Evolutionary conservation across 495 filamentous ascomycete species (phyloP).

Genomic region (Penicillium pulvis): DNA sequence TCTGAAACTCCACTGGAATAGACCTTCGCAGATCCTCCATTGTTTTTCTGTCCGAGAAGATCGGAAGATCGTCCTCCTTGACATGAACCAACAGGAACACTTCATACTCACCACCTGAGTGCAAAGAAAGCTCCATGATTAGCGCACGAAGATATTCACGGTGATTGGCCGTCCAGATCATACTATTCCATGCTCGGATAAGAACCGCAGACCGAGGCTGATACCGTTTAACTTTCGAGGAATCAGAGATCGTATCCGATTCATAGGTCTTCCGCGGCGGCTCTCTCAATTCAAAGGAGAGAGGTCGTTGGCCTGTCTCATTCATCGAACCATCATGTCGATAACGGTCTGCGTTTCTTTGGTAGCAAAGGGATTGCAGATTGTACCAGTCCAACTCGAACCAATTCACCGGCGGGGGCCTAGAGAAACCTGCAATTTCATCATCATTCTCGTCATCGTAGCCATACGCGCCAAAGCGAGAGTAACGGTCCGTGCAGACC

Average conservation of each 20-base stretch:
- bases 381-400: conserved; percentile 67
- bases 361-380: conserved; percentile 64
- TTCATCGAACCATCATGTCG: conserved; percentile 6
- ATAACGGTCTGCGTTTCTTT: conserved; percentile 64
- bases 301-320: conserved; percentile 14
- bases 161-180: conserved; percentile 70
- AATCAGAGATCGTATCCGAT: neutral
- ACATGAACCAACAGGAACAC: conserved; percentile 76
- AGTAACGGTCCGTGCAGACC: conserved; percentile 57
- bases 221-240: conserved; percentile 10
- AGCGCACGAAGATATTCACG: conserved; percentile 70
- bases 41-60: conserved; percentile 52
- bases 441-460: conserved; percentile 37
- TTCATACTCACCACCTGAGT: conserved; percentile 75
- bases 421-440: conserved; percentile 21
- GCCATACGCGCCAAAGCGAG: conserved; percentile 56
- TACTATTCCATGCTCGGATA: conserved; percentile 67
- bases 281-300: conserved; percentile 23
- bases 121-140: conserved; percentile 70
- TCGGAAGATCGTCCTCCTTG: conserved; percentile 55
- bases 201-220: conserved; percentile 65
- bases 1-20: conserved; percentile 66
- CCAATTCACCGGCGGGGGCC: conserved; percentile 56
- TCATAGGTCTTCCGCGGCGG: conserved; percentile 10
- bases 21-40: conserved; percentile 49